These are phyloP conservation scores for Nannizziopsis barbatae DNA, from an alignment of 2,329 filamentous ascomycete genomes.

Conservation along the genomic window DNA sequence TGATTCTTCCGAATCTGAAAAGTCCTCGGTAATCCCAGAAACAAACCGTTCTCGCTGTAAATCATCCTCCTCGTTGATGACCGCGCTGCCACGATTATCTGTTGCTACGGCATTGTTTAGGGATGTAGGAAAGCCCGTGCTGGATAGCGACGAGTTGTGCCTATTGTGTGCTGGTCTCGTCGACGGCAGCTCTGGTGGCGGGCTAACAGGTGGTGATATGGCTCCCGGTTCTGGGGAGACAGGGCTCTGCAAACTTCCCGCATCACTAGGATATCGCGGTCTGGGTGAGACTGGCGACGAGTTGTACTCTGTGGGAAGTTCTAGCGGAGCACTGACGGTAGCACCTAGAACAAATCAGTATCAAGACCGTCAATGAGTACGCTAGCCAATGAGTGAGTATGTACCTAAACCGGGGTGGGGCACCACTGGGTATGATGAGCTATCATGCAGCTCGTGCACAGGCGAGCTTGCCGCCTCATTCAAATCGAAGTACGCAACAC, in stretches of 20 bases:
- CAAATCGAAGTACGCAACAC: constrained; percentile 10
- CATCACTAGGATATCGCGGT: constrained; percentile 15
- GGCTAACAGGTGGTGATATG: constrained; percentile 13
- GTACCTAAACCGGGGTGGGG: background rate
- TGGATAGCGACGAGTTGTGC: constrained; percentile 16
- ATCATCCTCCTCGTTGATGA: constrained; percentile 6
- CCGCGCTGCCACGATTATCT: constrained; percentile 2
- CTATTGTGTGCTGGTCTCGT: constrained; percentile 11
- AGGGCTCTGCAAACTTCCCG: constrained; percentile 17
- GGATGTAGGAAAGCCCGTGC: constrained; percentile 12
- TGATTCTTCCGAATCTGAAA: constrained; percentile 6
- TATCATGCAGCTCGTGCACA: constrained; percentile 27
- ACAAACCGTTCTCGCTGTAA: constrained; percentile 12
- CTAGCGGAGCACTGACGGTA: constrained; percentile 8
- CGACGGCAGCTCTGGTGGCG: constrained; percentile 7
- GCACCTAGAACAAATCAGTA: constrained; percentile 5
- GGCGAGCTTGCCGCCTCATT: constrained; percentile 21
- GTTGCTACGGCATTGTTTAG: constrained; percentile 8
- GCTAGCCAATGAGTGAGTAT: background rate
- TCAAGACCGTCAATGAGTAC: background rate
- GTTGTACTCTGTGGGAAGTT: constrained; percentile 15
- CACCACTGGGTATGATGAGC: background rate
- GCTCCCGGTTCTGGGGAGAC: constrained; percentile 12
- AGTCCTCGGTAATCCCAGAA: constrained; percentile 16
- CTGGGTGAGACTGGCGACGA: constrained; percentile 13